Base-by-base conservation (phyloP, 352 stramenopile species). In the Phytophthora pseudosyringae region DNA sequence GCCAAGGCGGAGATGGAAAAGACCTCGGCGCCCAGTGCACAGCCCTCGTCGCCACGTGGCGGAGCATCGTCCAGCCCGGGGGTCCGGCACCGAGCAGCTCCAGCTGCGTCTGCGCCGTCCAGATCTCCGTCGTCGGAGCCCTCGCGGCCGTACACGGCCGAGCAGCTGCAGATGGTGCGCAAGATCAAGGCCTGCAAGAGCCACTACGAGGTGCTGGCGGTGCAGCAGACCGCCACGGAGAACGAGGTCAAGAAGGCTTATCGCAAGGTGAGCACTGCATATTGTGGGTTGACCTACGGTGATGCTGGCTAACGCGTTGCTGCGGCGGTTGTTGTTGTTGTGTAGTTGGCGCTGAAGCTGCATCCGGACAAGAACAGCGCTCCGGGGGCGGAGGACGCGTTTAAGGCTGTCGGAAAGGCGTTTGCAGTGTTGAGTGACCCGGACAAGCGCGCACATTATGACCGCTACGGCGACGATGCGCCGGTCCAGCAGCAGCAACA, bases 331-430 rank as follows among this genome's bases (percentile, higher is more conserved):
- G 15, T 31, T 48, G 46, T 11, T 65, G 57, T 59, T 60, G 4
- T 66, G n/a, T 73, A 96, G 86, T 76, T 96, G 39, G 91, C 91
- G 16, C 66, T 97, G 7, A 97, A 96, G 66, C 67, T 97, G 7
- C 91, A 97, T 69, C 91, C 91, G 0, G 91, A 97, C 68, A 97
- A 97, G 78, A 99, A 99, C 79, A 97, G 89, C 11, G 97, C 96
- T 1, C 97, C 96, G 1, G 90, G 97, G 38, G 96, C 97, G 4
- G 97, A 99, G 69, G 97, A 99, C 64, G 97, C 97, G 28, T 99
- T 99, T 80, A 99, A 99, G 78, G 95, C 88, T 2, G 88, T 96
- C 3, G 88, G 88, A 55, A 93, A 98, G 32, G 97, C 97, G 11
- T 99, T 99, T 76, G 88, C 88, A 8, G 88, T 95, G 21, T 73